Evolutionary conservation across 2,329 filamentous ascomycete genomes (phyloP), one percentile per base, ranked within the genome.

Genomic region (Aspergillus hortae): DNA sequence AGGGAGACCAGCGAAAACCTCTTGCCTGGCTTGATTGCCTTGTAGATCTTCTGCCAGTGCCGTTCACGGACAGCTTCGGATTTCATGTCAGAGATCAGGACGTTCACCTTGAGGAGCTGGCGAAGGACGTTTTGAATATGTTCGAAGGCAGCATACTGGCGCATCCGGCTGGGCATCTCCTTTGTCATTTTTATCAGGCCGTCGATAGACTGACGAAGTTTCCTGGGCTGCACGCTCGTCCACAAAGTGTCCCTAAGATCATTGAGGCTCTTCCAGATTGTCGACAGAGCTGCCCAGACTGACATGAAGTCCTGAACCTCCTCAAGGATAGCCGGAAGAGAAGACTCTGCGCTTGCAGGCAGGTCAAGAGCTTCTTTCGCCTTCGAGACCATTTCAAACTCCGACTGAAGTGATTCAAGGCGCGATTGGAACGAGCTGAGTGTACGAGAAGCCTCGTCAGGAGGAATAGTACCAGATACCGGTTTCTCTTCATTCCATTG

Each of bases 221-320:
- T 99, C 57, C 94, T 84, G 7, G 95, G 92, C 67, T 97, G 91
- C 1, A 99, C 89, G 65, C 90, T 96, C 51, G 88, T 95, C 95
- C 95, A 99, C 1, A 95, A 81, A 48, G 85, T 88, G 63, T 99
- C 95, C 27, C 90, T 85, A 14, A 96, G 87, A 64, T 97, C 92
- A 64, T 96, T 94, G 54, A 99, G 78, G 66, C 89, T 96, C 68
- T 90, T 89, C 94, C 94, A 99, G 56, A 99, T 96, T 5, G 92
- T 95, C 21, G 90, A 92, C 46, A 99, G 77, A 45, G 89, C 92
- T 30, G 92, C 89, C 94, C 94, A 99, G 9, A 99, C 94, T 17
- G 92, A 96, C 74, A 96, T 95, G 77, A 99, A 99, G 71, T 99
- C 94, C 56, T 95, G 90, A 2, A 99, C 91, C 74, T 99, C 94